Conservation (phyloP, 2,329 filamentous ascomycete genomes). For the Paraconiothyrium brasiliense region DNA sequence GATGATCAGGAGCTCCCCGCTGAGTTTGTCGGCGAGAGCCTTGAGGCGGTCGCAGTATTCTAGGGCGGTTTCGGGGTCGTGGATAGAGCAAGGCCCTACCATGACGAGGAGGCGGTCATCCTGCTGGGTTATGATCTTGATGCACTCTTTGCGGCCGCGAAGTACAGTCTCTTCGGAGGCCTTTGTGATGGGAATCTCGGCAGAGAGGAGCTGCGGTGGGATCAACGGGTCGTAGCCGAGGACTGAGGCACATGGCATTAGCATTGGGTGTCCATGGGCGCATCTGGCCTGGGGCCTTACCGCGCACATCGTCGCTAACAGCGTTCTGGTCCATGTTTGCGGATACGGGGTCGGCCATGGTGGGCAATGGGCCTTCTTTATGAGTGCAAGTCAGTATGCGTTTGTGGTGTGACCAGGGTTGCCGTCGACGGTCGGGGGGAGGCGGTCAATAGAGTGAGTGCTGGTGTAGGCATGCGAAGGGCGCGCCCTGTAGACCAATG, state of each 20-base stretch:
- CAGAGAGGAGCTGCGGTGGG: constrained; percentile 84
- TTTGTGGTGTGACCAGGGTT: background rate
- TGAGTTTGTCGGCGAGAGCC: constrained; percentile 79
- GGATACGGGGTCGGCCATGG: constrained; percentile 20
- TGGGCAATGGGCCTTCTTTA: constrained; percentile 22
- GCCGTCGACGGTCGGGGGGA: background rate
- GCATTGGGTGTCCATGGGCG: background rate
- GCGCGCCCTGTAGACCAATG: constrained; percentile 4
- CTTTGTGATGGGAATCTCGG: constrained; percentile 77
- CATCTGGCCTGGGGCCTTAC: constrained; percentile 43
- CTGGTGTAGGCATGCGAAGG: background rate
- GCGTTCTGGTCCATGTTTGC: constrained; percentile 43
- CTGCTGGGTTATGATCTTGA: constrained; percentile 79
- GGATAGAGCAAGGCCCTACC: constrained; percentile 95
- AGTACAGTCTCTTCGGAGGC: constrained; percentile 73
- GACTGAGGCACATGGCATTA: constrained; percentile 63
- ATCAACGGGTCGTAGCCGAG: constrained; percentile 94
- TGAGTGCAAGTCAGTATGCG: constrained; percentile 14
- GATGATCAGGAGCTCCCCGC: constrained; percentile 85
- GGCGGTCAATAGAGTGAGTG: constrained; percentile 9
- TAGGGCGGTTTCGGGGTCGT: constrained; percentile 87
- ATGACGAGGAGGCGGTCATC: constrained; percentile 92
- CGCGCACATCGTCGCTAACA: constrained; percentile 62
- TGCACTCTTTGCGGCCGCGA: constrained; percentile 73
- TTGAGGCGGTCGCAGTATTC: constrained; percentile 88